Base-by-base conservation (phyloP, 2,329 filamentous ascomycete species). In the Sclerotinia subarctica region DNA sequence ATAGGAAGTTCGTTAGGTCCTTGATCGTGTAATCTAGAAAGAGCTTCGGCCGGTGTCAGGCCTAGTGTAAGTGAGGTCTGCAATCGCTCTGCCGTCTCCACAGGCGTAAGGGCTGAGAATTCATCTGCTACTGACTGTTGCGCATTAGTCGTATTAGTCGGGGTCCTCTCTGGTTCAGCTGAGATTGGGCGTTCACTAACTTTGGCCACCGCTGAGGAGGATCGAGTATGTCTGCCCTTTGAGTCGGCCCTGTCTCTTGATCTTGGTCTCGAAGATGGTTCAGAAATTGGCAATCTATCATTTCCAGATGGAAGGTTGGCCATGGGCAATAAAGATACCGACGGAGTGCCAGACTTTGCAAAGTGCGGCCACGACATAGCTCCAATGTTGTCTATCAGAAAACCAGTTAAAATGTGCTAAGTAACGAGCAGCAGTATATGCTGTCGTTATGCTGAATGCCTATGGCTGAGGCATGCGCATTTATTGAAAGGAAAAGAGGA, bases 1-100 rank as follows among this genome's bases (percentile, higher is more conserved):
- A 96, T 93, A 7, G 95, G 93, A 49, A 99, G 90, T 80, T 99
- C 95, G 79, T 99, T 99, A 38, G 91, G 89, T 44, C 95, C 95
- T 81, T 95, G 88, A 71, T 90, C 87, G 76, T 90, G 86, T 70
- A 97, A 84, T 76, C 94, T 88, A 67, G 90, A 86, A 69, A 93
- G 84, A 47, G 94, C 95, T 79, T 97, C 93, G 56, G 88, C 86
- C 0, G 92, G 89, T 6, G 92, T 88, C 19, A 99, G 85, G 64
- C 95, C 95, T 76, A 92, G 86, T 19, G 85, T 88, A 35, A 97
- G 82, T n/a, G 94, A 97, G 5, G 94, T 96, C 72, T 89, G 85
- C 66, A 98, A 82, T 72, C 87, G 88, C 66, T 88, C 84, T 56
- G 93, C 93, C 15, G 91, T 90, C 79, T 97, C 91, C 76, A 89